These are phyloP conservation scores for barley (Hordeum vulgare) DNA, from an alignment of 176 grass and related monocot genomes.

Conservation along the genomic window DNA sequence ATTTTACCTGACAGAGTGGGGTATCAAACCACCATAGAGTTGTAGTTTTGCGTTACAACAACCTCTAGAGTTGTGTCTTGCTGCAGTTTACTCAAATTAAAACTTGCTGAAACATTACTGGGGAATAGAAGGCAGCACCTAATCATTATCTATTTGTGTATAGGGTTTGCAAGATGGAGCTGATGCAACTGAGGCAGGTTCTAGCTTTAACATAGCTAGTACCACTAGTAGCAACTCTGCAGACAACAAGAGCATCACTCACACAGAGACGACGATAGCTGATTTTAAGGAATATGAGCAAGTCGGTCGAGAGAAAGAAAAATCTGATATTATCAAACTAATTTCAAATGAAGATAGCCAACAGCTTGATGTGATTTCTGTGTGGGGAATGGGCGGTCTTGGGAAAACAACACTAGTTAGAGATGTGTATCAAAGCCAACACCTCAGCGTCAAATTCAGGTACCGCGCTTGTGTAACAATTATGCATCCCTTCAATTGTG, in stretches of 20 bases:
- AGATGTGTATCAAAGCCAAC: neutral
- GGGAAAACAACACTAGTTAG: slow-evolving; percentile 9
- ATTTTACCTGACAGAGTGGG: neutral
- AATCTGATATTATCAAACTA: slow-evolving; percentile 6
- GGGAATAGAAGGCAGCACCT: neutral
- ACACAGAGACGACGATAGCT: neutral
- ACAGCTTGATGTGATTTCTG: slow-evolving; percentile 1
- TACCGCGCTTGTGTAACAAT: slow-evolving; percentile 4
- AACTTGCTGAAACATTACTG: neutral
- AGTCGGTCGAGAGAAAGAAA: neutral
- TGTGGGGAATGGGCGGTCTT: slow-evolving; percentile 11
- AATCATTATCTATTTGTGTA: neutral
- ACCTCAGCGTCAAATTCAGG: neutral
- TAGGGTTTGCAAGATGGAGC: neutral
- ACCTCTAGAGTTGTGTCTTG: neutral
- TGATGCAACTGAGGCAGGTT: neutral
- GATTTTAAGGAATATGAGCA: neutral
- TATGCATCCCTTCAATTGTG: slow-evolving; percentile 4
- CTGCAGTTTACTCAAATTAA: neutral
- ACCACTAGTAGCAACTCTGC: neutral
- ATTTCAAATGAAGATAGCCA: slow-evolving; percentile 6
- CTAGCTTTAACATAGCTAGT: neutral
- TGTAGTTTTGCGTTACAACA: neutral
- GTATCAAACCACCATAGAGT: too few relatives aligned
- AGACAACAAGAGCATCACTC: neutral